Base-by-base conservation (phyloP, 495 filamentous ascomycete genomes). In the Penicillium lividum region DNA sequence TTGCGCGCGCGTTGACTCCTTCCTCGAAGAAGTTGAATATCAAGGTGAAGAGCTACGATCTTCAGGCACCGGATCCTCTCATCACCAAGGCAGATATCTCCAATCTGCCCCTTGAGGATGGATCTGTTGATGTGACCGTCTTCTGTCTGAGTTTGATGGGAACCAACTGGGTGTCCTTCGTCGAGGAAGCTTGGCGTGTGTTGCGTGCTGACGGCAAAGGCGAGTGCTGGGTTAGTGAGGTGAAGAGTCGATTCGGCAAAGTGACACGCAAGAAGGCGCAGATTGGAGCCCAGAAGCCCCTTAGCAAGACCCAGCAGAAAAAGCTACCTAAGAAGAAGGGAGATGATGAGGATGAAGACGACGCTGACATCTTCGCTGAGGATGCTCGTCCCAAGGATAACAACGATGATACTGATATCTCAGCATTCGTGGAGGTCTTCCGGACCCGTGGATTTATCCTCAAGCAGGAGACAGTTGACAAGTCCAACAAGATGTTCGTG, bases 91-190 rank as follows among this genome's bases (percentile, higher is more conserved):
- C 94, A 3, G 94, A 98, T 72, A 91, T 97, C 52, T 86, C 92
- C 16, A 82, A 89, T 55, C 78, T 98, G 3, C 92, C 92, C 0
- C 68, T 96, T 2, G 72, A 76, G 27, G 85, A 92, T 49, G 83
- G 82, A 49, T 82, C 79, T 38, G 86, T 92, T 25, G 91, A 98
- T 67, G 80, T 98, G 15, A 89, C 89, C 7, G 83, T 98, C 53
- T 96, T 97, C 77, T 98, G 94, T 73, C 80, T 98, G 25, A 93
- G 93, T 55, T 82, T 98, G 42, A 98, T 98, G 94, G 94, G 95
- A 62, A 98, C 94, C 15, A 98, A 98, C 74, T 98, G 94, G 91
- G 80, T 96, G 22, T 86, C 89, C 58, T 97, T 97, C 66, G 82
- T 98, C 57, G 93, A 97, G 66, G 94, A 98, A 74, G 92, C 93